A percentile compares a stretch with the other conserved stretches of the same genome.
phyloP scores from a whole-genome alignment of 805 yeast species.

The Saturnispora kantuleensis region DNA sequence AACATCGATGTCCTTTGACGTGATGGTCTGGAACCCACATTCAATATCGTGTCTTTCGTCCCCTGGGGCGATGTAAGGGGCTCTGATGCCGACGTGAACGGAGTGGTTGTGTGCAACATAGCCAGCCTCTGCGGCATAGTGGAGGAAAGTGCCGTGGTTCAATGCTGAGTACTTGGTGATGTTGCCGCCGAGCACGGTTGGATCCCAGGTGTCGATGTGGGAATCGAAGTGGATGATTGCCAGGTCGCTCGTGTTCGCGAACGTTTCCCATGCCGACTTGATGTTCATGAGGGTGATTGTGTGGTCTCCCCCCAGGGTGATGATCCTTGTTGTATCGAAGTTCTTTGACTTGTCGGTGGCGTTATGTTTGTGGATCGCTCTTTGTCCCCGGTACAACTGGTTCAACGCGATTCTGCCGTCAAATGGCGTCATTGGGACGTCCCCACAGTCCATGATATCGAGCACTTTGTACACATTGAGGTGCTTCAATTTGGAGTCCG shows the following conservation, averaged over 20 bases:
- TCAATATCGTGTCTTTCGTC: slow-evolving; percentile 37
- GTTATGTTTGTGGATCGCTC: slow-evolving; percentile 35
- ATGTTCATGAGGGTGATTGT: slow-evolving; percentile 44
- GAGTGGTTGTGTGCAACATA: slow-evolving; percentile 38
- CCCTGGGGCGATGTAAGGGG: slow-evolving; percentile 37
- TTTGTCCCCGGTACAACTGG: slow-evolving; percentile 44
- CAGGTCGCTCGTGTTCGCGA: slow-evolving; percentile 34
- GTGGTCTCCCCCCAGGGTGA: slow-evolving; percentile 56
- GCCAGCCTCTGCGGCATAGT: slow-evolving; percentile 62
- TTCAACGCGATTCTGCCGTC: slow-evolving; percentile 47
- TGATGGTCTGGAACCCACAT: slow-evolving; percentile 39
- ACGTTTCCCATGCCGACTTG: slow-evolving; percentile 40
- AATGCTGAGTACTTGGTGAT: slow-evolving; percentile 42
- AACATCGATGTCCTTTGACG: slow-evolving; percentile 39
- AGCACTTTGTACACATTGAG: slow-evolving; percentile 35
- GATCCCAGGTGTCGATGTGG: slow-evolving; percentile 67
- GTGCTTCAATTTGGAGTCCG: slow-evolving; percentile 27
- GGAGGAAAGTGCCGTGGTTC: slow-evolving; percentile 63
- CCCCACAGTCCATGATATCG: slow-evolving; percentile 47
- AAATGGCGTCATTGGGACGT: slow-evolving; percentile 51
- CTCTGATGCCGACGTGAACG: slow-evolving; percentile 56
- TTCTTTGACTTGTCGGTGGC: slow-evolving; percentile 15
- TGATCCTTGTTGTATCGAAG: slow-evolving; percentile 26
- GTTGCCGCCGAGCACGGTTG: slow-evolving; percentile 53
- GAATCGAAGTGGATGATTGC: slow-evolving; percentile 57